phyloP scores from a whole-genome alignment of 257 asterid genomes.

The Penstemon newberryi region DNA sequence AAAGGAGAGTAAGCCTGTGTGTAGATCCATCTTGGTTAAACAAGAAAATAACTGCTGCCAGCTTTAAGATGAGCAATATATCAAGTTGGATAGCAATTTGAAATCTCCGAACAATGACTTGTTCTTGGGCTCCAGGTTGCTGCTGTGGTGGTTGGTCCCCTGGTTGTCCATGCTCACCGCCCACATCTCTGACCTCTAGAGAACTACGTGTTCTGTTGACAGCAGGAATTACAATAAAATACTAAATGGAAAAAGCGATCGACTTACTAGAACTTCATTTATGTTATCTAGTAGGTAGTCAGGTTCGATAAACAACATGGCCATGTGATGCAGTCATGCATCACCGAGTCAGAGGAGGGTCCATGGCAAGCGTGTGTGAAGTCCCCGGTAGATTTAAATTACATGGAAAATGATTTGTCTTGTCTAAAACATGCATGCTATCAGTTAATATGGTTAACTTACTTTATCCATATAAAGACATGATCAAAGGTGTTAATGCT shows the following conservation, averaged over 20 bases:
- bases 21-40: slow-evolving; percentile 95
- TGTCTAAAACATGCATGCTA: slow-evolving; percentile 1
- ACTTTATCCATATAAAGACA: slow-evolving; percentile 8
- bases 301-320: slow-evolving; percentile 6
- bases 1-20: slow-evolving; percentile 81
- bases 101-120: slow-evolving; percentile 75
- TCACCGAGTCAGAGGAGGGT: neutral
- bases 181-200: slow-evolving; percentile 53
- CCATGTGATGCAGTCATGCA: slow-evolving; percentile 5
- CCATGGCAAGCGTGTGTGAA: neutral
- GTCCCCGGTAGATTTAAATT: neutral
- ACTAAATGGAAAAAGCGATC: slow-evolving; percentile 12
- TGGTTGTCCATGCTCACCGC: slow-evolving; percentile 64
- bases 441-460: neutral
- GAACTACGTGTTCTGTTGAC: slow-evolving; percentile 56
- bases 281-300: neutral
- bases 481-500: neutral
- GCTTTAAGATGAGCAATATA: slow-evolving; percentile 74
- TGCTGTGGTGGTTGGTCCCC: slow-evolving; percentile 60
- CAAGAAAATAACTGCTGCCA: slow-evolving; percentile 90
- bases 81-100: slow-evolving; percentile 90
- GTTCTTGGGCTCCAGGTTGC: slow-evolving; percentile 69
- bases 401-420: slow-evolving; percentile 3
- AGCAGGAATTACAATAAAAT: slow-evolving; percentile 19
- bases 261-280: slow-evolving; percentile 6